Percentiles rank a stretch among this genome's conserved stretches.
phyloP scores from a whole-genome alignment of 495 filamentous ascomycete genomes.

The Aspergillus olivimuriae region DNA sequence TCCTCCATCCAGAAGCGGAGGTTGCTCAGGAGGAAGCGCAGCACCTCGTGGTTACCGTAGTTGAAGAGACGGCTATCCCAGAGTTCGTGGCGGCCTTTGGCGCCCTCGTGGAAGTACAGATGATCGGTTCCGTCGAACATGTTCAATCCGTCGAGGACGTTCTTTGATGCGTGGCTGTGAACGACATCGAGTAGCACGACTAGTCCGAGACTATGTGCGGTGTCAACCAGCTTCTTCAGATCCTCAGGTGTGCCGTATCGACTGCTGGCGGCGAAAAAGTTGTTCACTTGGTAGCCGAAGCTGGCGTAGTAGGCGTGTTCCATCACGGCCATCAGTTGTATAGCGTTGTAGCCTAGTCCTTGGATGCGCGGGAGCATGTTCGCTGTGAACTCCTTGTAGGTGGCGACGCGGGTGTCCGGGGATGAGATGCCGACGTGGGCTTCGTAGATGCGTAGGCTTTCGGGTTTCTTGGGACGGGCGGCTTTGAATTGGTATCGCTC shows the following conservation, averaged over 20 bases:
- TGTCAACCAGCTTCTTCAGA: conserved; percentile 93
- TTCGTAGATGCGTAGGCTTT: conserved; percentile 87
- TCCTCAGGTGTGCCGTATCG: conserved; percentile 93
- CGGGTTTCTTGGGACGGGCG: conserved; percentile 72
- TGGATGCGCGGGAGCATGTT: conserved; percentile 89
- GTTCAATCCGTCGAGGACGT: conserved; percentile 88
- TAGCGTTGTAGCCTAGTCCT: conserved; percentile 89
- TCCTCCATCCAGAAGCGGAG: conserved; percentile 99
- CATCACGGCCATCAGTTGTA: conserved; percentile 98
- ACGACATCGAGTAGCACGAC: conserved; percentile 94
- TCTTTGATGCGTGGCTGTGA: conserved; percentile 97
- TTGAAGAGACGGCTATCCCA: conserved; percentile 98
- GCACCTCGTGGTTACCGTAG: conserved; percentile 89
- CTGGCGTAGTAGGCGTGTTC: conserved; percentile 99
- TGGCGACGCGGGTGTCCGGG: conserved; percentile 78
- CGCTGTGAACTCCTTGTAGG: conserved; percentile 94
- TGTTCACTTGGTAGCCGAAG: conserved; percentile 97
- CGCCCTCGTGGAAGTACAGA: conserved; percentile 88
- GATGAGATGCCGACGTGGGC: conserved; percentile 97
- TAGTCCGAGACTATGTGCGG: conserved; percentile 84
- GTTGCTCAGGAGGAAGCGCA: conserved; percentile 91
- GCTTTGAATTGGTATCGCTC: conserved; percentile 80
- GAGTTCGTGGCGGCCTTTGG: conserved; percentile 76
- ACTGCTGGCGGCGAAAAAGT: conserved; percentile 96
- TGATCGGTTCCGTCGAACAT: conserved; percentile 92